phyloP scores from a whole-genome alignment of 2,329 filamentous ascomycete genomes.

The Lasiodiplodia gonubiensis region DNA sequence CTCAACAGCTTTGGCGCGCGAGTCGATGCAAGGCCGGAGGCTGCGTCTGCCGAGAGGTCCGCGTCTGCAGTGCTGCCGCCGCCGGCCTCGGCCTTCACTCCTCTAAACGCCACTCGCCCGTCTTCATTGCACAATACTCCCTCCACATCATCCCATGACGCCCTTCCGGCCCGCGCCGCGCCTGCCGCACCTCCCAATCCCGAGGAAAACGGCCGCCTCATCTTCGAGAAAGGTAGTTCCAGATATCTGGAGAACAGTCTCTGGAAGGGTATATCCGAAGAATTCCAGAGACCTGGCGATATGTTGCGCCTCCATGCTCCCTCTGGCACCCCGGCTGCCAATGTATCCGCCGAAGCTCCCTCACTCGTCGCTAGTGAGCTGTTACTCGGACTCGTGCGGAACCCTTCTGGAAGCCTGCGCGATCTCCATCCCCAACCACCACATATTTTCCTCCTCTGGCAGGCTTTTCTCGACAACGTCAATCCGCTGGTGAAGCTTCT shows the following conservation, averaged over 20 bases:
- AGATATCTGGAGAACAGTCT: slow-evolving; percentile 42
- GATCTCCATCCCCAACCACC: slow-evolving; percentile 66
- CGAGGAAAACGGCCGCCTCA: slow-evolving; percentile 34
- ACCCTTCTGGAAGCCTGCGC: slow-evolving; percentile 31
- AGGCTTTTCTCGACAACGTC: slow-evolving; percentile 74
- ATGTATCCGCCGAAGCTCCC: slow-evolving; percentile 32
- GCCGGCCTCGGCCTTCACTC: slow-evolving; percentile 25
- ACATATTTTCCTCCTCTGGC: slow-evolving; percentile 75
- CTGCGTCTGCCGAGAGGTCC: slow-evolving; percentile 10
- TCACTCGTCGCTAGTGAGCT: slow-evolving; percentile 32
- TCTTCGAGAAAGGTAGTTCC: slow-evolving; percentile 38
- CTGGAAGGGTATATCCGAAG: slow-evolving; percentile 40
- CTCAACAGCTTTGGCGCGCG: slow-evolving; percentile 39
- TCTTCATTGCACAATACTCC: slow-evolving; percentile 20
- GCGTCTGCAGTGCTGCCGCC: background rate
- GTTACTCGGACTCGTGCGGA: slow-evolving; percentile 33
- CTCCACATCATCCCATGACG: background rate
- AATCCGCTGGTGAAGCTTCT: slow-evolving; percentile 76
- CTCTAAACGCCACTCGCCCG: slow-evolving; percentile 15
- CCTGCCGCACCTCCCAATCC: background rate
- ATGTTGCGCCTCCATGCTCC: slow-evolving; percentile 31
- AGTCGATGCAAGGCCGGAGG: slow-evolving; percentile 34
- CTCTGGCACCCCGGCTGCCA: background rate
- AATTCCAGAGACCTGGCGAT: slow-evolving; percentile 39
- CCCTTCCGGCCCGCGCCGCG: background rate